Evolutionary conservation across 768 basidiomycete genomes (phyloP).

Genomic region (Sarcodon aspratus): DNA sequence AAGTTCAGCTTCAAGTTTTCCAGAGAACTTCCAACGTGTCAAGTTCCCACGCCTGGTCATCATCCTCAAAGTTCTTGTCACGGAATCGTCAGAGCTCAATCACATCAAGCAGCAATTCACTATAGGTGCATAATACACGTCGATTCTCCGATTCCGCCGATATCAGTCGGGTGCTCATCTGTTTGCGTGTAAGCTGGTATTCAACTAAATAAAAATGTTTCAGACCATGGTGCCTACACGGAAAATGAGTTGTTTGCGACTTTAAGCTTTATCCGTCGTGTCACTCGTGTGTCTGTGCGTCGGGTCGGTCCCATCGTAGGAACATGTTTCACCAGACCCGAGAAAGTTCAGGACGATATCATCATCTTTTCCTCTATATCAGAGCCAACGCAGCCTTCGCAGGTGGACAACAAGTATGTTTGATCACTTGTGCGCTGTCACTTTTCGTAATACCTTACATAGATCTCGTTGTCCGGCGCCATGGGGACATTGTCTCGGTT

Average conservation of each 20-base stretch:
- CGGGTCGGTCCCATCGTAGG: no score
- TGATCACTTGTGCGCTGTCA: neutral
- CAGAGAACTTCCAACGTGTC: no score
- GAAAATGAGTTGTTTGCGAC: constrained; percentile 49
- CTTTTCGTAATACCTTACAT: neutral
- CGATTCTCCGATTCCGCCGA: neutral
- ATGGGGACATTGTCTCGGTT: constrained; percentile 33
- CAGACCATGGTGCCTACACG: constrained; percentile 38
- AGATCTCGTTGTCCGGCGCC: constrained; percentile 27
- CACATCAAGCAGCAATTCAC: constrained; percentile 68
- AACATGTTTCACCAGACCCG: no score
- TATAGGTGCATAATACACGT: constrained; percentile 46
- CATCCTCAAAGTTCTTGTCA: no score
- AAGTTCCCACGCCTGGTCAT: no score
- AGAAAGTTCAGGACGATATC: constrained; percentile 40
- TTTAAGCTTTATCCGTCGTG: no score
- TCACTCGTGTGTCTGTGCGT: constrained; percentile 63
- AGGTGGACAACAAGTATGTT: constrained; percentile 11
- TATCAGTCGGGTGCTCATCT: neutral
- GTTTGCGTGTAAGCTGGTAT: constrained; percentile 48
- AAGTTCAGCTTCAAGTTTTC: no score
- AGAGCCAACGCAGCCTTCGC: constrained; percentile 32
- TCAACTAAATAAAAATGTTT: constrained; percentile 41
- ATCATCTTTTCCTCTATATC: constrained; percentile 45
- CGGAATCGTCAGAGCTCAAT: constrained; percentile 55